phyloP scores from a whole-genome alignment of 768 basidiomycete species.

The Trametes sanguinea region DNA sequence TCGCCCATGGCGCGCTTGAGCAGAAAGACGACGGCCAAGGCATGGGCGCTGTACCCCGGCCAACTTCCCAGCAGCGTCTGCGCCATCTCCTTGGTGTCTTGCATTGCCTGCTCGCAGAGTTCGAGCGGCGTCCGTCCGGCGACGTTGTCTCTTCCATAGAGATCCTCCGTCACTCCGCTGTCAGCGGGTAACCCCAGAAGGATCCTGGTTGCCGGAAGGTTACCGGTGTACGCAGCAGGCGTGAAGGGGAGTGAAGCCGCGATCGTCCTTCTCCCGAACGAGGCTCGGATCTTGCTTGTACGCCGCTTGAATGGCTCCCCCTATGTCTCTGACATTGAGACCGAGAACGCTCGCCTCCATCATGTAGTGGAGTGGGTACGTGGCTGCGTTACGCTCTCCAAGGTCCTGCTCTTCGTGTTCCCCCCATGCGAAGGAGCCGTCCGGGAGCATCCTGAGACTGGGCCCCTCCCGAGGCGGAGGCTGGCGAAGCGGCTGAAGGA shows the following conservation, averaged over 20 bases:
- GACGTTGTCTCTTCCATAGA: constrained; percentile 4
- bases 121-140: constrained; percentile 17
- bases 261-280: constrained; percentile 11
- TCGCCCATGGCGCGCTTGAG: constrained; percentile 11
- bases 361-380: constrained; percentile 12
- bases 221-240: constrained; percentile 14
- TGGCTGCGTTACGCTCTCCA: too few relatives aligned
- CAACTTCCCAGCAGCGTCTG: background rate
- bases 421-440: too few relatives aligned
- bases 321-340: background rate
- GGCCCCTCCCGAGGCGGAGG: background rate
- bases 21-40: constrained; percentile 5
- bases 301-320: constrained; percentile 2
- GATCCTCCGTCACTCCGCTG: background rate
- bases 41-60: background rate
- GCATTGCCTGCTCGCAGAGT: constrained; percentile 13
- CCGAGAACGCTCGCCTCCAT: constrained; percentile 1
- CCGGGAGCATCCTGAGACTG: too few relatives aligned
- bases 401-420: too few relatives aligned
- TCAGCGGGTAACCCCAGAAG: constrained; percentile 12
- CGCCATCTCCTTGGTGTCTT: background rate
- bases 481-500: background rate
- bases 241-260: constrained; percentile 21
- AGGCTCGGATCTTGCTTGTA: background rate
- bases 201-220: background rate